Base-by-base conservation (phyloP, 306 rosid species). In the Cajanus cajan region DNA sequence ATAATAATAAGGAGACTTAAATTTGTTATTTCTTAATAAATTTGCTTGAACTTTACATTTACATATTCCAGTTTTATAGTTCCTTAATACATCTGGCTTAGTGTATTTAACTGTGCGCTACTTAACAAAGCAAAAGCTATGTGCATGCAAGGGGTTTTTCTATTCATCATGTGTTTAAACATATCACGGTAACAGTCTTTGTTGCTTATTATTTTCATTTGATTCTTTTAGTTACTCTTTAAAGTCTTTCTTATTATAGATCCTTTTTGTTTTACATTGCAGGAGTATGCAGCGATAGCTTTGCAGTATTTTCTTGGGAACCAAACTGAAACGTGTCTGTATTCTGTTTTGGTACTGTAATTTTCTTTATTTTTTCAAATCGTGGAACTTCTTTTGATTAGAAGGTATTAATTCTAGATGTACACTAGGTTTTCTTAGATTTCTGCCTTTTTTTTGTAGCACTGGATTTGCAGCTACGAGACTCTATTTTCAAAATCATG, bases 81-180 rank as follows among this genome's bases (percentile, higher is more conserved):
- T 73, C 61, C 33, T 55, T 37, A 11, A 13, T 68, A 2, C 25
- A 25, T 63, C 31, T 39, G 52, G 51, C 43, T 51, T 66, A 25
- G 33, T 70, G 55, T 57, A 59, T 81, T 68, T 83, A 74, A 48
- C 50, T 44, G 24, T 59, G 25, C 74, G 70, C 78, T 48, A 72
- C 73, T 87, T 36, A 82, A 90, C 89, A 93, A 96, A 90, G 97
- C 28, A 98, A 97, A 82, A 91, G 92, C 88, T 87, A 95, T 83
- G 90, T 95, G 19, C 98, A 95, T 85, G 89, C 98, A 51, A 88
- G 98, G 84, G 97, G 98, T 4, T 79, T 82, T 82, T 95, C 97
- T 52, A 81, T 88, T 52, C 84, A 92, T 87, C 96, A n/a, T n/a
- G n/a, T n/a, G n/a, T n/a, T n/a, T n/a, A n/a, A n/a, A n/a, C n/a